phyloP scores from a whole-genome alignment of 257 asterid genomes.

The Datura wrightii region DNA sequence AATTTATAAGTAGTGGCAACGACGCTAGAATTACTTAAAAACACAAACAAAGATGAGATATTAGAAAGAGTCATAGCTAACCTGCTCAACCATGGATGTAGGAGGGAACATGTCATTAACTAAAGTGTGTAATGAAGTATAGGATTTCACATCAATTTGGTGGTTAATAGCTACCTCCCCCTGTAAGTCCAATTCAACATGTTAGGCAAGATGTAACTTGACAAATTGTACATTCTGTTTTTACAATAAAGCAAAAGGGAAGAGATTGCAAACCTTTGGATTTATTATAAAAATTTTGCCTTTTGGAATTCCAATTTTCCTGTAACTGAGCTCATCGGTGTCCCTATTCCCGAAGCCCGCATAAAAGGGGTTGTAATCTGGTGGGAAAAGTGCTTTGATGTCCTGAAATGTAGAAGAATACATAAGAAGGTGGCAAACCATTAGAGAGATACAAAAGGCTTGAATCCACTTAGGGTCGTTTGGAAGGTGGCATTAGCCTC shows the following conservation, averaged over 20 bases:
- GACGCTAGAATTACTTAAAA: background rate
- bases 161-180: constrained; percentile 98
- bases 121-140: constrained; percentile 91
- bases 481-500: background rate
- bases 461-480: background rate
- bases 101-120: constrained; percentile 99
- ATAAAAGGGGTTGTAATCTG: constrained; percentile 93
- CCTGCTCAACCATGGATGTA: constrained; percentile 94
- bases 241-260: background rate
- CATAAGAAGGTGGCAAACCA: constrained; percentile 10
- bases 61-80: constrained; percentile 28
- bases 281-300: constrained; percentile 96
- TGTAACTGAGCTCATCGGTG: constrained; percentile 97
- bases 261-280: constrained; percentile 69
- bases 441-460: background rate
- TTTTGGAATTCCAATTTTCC: constrained; percentile 97
- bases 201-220: constrained; percentile 26
- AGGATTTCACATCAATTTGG: constrained; percentile 85
- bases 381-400: constrained; percentile 95
- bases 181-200: constrained; percentile 45
- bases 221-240: background rate
- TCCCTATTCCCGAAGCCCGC: constrained; percentile 99
- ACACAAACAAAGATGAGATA: background rate
- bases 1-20: background rate
- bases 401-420: constrained; percentile 58